These are phyloP conservation scores for Psilocybe mexicana DNA, from an alignment of 1,284 basidiomycete species.

Conservation along the genomic window DNA sequence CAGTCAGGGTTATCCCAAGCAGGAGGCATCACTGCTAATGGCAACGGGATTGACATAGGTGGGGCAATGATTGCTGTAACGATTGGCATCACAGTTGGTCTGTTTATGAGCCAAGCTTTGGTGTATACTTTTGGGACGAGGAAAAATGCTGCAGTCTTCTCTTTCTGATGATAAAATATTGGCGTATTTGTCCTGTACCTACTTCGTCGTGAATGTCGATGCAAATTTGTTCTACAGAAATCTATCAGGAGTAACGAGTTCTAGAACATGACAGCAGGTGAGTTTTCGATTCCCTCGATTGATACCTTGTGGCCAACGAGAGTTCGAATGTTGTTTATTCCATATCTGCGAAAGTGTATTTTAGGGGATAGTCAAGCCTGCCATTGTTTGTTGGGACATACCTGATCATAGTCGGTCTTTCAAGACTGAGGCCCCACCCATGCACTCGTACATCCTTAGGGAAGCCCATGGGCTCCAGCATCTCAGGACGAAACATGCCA, in stretches of 20 bases:
- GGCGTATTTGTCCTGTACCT: neutral
- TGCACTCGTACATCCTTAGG: conserved; percentile 96
- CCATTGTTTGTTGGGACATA: conserved; percentile 36
- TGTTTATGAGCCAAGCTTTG: conserved; percentile 85
- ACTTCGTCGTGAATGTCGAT: neutral
- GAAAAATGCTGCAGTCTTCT: conserved; percentile 83
- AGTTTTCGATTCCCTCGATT: conserved; percentile 85
- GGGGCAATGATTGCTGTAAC: conserved; percentile 87
- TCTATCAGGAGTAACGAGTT: neutral
- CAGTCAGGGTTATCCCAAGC: conserved; percentile 86
- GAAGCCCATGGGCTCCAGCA: conserved; percentile 99
- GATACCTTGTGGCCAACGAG: conserved; percentile 97
- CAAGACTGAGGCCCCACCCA: conserved; percentile 95
- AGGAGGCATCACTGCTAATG: conserved; percentile 74
- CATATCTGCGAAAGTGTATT: conserved; percentile 50
- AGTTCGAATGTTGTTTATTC: conserved; percentile 95
- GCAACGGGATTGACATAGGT: conserved; percentile 73
- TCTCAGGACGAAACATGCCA: conserved; percentile 99
- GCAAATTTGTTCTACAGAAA: neutral
- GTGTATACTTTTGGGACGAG: conserved; percentile 84
- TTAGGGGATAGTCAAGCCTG: conserved; percentile 8
- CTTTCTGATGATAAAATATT: conserved; percentile 48
- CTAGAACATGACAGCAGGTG: conserved; percentile 87
- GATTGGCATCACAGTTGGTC: conserved; percentile 88
- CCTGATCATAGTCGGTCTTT: conserved; percentile 99